Conservation (phyloP, 352 stramenopile genomes). For the Phytophthora crassamura region DNA sequence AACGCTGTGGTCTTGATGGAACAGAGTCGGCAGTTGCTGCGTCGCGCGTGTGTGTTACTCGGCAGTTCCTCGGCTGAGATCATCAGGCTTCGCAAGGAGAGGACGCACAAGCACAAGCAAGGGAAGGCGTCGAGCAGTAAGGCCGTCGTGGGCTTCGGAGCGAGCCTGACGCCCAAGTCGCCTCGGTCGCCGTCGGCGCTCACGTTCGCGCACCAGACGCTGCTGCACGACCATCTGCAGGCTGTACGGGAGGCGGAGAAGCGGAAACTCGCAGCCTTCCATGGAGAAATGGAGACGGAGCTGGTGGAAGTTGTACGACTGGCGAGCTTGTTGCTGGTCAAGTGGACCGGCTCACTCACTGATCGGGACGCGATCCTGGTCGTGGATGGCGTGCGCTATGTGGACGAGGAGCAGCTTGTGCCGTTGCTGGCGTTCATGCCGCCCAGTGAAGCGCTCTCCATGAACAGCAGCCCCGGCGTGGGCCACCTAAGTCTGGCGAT, state of each 20-base stretch:
- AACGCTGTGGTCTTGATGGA: slow-evolving; percentile 70
- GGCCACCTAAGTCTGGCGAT: slow-evolving; percentile 72
- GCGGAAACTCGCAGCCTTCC: slow-evolving; percentile 43
- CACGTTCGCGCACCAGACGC: slow-evolving; percentile 62
- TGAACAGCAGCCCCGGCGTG: slow-evolving; percentile 54
- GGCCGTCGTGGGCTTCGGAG: slow-evolving; percentile 25
- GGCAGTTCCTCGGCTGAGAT: slow-evolving; percentile 54
- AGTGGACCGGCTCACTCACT: slow-evolving; percentile 56
- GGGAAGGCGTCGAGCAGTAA: slow-evolving; percentile 22
- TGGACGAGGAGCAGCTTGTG: slow-evolving; percentile 70
- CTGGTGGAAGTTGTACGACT: slow-evolving; percentile 57
- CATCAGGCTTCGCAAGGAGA: slow-evolving; percentile 34
- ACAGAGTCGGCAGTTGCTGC: slow-evolving; percentile 60
- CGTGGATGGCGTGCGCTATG: slow-evolving; percentile 49
- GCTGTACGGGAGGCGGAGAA: slow-evolving; percentile 45
- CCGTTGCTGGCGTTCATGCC: slow-evolving; percentile 52
- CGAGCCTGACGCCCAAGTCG: slow-evolving; percentile 40
- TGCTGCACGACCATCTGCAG: slow-evolving; percentile 68
- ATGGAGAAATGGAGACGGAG: slow-evolving; percentile 53
- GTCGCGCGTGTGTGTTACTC: slow-evolving; percentile 61
- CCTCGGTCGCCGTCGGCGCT: slow-evolving; percentile 45
- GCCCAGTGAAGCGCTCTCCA: slow-evolving; percentile 56
- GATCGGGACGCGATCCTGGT: slow-evolving; percentile 50
- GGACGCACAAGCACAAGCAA: slow-evolving; percentile 37
- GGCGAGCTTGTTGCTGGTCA: slow-evolving; percentile 49